Evolutionary conservation across 2,329 filamentous ascomycete species (phyloP).

Genomic region (Verticillium klebahnii): DNA sequence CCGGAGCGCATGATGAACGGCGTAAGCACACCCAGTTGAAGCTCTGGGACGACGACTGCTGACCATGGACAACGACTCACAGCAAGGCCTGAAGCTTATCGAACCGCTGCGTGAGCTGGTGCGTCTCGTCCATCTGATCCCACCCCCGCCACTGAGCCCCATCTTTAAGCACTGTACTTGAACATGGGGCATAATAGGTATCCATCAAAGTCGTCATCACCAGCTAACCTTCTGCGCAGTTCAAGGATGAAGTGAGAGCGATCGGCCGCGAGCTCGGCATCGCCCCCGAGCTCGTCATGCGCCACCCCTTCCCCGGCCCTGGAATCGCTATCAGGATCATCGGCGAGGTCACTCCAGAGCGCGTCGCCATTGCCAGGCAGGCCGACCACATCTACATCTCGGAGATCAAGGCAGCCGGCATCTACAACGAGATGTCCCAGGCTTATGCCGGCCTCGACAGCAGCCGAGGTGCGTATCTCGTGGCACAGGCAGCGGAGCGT

Average conservation of each 20-base stretch:
- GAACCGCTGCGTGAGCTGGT: slow-evolving; percentile 69
- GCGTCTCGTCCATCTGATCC: not conserved
- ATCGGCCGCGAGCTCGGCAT: slow-evolving; percentile 45
- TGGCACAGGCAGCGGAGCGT: too few relatives aligned
- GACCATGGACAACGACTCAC: not conserved
- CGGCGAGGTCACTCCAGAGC: slow-evolving; percentile 76
- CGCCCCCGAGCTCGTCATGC: slow-evolving; percentile 57
- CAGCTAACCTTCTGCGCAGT: not conserved
- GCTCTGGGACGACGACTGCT: not conserved
- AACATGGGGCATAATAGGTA: too few relatives aligned
- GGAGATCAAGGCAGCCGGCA: slow-evolving; percentile 66
- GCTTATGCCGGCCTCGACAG: not conserved
- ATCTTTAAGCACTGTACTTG: too few relatives aligned
- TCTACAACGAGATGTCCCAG: slow-evolving; percentile 55
- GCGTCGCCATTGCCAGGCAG: slow-evolving; percentile 72
- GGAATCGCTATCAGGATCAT: slow-evolving; percentile 72
- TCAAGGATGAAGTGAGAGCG: slow-evolving; percentile 27
- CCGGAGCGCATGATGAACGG: slow-evolving; percentile 27
- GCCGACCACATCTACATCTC: slow-evolving; percentile 76
- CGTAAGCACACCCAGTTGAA: slow-evolving; percentile 13
- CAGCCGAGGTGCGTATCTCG: not conserved
- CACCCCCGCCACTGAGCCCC: not conserved
- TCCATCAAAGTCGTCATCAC: too few relatives aligned
- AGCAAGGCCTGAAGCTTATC: slow-evolving; percentile 56
- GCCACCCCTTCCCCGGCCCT: slow-evolving; percentile 71